These are phyloP conservation scores for Leptodontidium sp. DNA, from an alignment of 2,329 filamentous ascomycete species.

Conservation along the genomic window DNA sequence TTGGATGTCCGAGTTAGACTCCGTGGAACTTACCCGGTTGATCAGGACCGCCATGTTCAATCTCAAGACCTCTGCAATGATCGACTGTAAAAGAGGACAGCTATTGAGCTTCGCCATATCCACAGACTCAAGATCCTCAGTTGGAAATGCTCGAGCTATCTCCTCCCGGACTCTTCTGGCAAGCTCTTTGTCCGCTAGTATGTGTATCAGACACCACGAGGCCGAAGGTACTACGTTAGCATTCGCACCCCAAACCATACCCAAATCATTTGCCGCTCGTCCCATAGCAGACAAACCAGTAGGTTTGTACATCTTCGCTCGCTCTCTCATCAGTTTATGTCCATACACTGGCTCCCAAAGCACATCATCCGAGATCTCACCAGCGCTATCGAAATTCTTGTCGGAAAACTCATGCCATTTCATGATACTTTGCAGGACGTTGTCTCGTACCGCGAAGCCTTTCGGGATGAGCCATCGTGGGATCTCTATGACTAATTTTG, in stretches of 20 bases:
- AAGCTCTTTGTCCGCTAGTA: too few species aligned
- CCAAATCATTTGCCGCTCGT: too few species aligned
- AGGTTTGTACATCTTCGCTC: slow-evolving; percentile 9
- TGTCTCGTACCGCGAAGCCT: too few species aligned
- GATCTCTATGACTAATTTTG: too few species aligned
- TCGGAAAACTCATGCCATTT: too few species aligned
- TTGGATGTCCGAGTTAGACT: too few species aligned
- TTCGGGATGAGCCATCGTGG: too few species aligned
- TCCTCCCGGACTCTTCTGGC: neutral
- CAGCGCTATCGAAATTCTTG: too few species aligned
- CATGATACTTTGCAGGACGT: too few species aligned
- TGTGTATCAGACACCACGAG: too few species aligned
- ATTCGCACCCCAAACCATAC: too few species aligned
- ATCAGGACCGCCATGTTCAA: slow-evolving; percentile 1
- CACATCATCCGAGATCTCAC: neutral
- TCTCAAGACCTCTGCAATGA: slow-evolving; percentile 8
- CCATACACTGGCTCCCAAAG: slow-evolving; percentile 16
- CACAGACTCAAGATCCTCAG: neutral
- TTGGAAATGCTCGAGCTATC: neutral
- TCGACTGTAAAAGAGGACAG: neutral
- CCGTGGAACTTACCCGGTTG: neutral
- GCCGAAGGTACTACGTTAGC: too few species aligned
- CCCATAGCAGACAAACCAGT: neutral
- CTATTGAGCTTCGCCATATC: neutral
- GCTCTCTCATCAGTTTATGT: slow-evolving; percentile 1